Evolutionary conservation across 352 stramenopile species (phyloP).

Genomic region (Globisporangium alternatum): DNA sequence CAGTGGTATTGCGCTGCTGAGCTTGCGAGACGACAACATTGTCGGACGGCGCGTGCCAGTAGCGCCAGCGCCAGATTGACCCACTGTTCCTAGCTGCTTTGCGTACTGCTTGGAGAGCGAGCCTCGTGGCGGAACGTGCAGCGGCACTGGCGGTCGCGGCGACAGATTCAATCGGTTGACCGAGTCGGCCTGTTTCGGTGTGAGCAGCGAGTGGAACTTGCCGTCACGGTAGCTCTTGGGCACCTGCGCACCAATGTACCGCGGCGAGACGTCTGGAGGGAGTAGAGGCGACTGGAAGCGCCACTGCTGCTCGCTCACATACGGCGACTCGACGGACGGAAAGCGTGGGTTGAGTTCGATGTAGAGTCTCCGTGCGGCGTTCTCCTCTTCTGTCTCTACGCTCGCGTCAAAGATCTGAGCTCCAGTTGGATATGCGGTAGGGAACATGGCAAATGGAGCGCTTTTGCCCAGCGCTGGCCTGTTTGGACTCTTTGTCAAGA

Average conservation of each 20-base stretch:
- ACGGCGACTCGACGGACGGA: constrained; percentile 48
- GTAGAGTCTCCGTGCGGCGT: constrained; percentile 27
- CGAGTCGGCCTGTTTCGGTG: constrained; percentile 39
- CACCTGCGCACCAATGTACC: constrained; percentile 47
- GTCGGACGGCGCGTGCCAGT: background rate
- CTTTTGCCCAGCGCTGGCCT: background rate
- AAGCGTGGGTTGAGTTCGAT: constrained; percentile 63
- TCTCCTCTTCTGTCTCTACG: background rate
- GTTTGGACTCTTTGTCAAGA: background rate
- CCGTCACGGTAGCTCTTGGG: constrained; percentile 60
- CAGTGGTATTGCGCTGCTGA: background rate
- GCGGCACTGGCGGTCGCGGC: constrained; percentile 18
- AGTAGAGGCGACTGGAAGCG: constrained; percentile 44
- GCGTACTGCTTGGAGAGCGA: constrained; percentile 26
- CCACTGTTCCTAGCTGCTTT: background rate
- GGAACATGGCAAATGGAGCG: background rate
- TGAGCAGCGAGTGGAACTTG: constrained; percentile 46
- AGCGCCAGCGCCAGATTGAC: constrained; percentile 9
- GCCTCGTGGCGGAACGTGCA: constrained; percentile 12
- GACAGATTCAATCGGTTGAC: constrained; percentile 48
- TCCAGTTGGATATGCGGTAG: background rate
- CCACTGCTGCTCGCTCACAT: constrained; percentile 46
- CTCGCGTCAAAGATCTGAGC: background rate
- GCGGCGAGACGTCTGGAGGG: constrained; percentile 43
- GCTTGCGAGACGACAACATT: background rate